These are phyloP conservation scores for Boletus coccyginus DNA, from an alignment of 768 basidiomycete genomes.

Conservation along the genomic window DNA sequence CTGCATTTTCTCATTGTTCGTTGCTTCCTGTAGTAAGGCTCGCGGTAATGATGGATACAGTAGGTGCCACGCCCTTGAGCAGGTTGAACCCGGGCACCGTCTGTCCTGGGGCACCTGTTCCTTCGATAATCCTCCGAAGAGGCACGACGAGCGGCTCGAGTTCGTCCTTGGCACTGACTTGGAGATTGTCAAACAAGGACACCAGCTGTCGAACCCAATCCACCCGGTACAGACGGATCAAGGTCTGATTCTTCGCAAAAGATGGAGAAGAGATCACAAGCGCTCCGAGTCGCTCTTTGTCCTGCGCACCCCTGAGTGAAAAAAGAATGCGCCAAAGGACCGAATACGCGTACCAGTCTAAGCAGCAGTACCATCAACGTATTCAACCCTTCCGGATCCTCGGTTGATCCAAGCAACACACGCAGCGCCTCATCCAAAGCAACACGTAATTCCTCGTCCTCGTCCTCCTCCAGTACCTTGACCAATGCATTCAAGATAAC, in stretches of 20 bases:
- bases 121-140: constrained; percentile 84
- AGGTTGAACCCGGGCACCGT: constrained; percentile 84
- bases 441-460: constrained; percentile 62
- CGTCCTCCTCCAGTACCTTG: constrained; percentile 67
- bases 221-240: constrained; percentile 79
- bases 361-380: constrained; percentile 85
- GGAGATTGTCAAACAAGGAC: constrained; percentile 74
- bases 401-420: constrained; percentile 74
- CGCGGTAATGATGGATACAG: constrained; percentile 85
- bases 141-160: constrained; percentile 88
- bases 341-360: constrained; percentile 64
- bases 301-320: constrained; percentile 43
- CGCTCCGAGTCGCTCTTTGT: constrained; percentile 72
- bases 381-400: constrained; percentile 85
- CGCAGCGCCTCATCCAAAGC: constrained; percentile 76
- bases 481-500: constrained; percentile 79
- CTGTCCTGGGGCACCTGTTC: constrained; percentile 72
- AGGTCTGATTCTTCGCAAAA: constrained; percentile 85
- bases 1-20: constrained; percentile 71
- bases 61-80: constrained; percentile 77
- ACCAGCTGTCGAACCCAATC: constrained; percentile 95
- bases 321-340: neutral
- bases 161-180: constrained; percentile 84
- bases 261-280: constrained; percentile 70
- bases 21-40: constrained; percentile 94